Base-by-base conservation (phyloP, 2,329 filamentous ascomycete species). In the Cladosporium sp. region DNA sequence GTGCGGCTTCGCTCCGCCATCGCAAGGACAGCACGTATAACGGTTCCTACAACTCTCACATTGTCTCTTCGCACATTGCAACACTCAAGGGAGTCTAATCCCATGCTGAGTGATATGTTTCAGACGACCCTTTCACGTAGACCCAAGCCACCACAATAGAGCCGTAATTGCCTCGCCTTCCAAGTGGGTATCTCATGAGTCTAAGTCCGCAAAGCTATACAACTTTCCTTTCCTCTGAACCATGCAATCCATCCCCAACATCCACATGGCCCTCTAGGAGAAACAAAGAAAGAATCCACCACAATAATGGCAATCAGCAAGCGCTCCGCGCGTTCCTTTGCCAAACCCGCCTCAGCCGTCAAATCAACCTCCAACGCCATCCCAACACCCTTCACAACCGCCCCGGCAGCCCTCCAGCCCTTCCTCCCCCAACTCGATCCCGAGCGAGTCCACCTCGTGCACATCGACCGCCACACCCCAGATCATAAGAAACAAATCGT, bases 401-500 rank as follows among this genome's bases (percentile, higher is more conserved):
- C 85, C 0, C 84, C 89, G 0, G 72, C 82, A 51, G 78, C 80
- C 34, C 82, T 96, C 56, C 67, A 80, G 52, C 82, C 86, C 11
- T 87, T 96, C 71, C 80, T 89, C 69, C 76, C 82, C 37, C 82
- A 79, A 43, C 85, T 96, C 60, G 82, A 85, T 60, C 79, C 82
- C 58, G 76, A 82, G 58, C 85, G 90, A 73, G 82, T 96, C 71
- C 96, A 97, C 81, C 83, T 97, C 68, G 82, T 88, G 30, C 92
- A 96, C 77, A 79, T 96, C 74, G 92, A 97, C 79, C 77, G 75
- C 61, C 86, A 88, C 62, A 85, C 87, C 0, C 74, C 76, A 19
- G 79, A 81, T 28, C 85, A 92, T 75, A 97, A 97, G 76, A 84
- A 84, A 71, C 88, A 90, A 69, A 88, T 95, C 67, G 54, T 56